phyloP scores from a whole-genome alignment of 345 rosid genomes.

The Erodium maritimum region DNA sequence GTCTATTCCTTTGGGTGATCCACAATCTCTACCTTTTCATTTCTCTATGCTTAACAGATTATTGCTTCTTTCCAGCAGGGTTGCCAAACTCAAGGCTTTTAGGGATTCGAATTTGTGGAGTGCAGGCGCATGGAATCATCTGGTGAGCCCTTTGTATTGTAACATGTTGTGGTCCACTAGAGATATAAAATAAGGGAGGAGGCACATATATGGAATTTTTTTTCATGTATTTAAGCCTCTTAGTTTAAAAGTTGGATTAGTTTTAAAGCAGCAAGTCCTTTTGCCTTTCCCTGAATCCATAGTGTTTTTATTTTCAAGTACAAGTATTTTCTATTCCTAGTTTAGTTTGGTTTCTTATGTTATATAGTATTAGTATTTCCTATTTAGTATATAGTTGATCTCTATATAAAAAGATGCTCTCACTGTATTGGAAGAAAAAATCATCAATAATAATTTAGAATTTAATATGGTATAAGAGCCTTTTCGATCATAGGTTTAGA shows the following conservation, averaged over 20 bases:
- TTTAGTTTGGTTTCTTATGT: too few species aligned
- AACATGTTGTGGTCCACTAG: neutral
- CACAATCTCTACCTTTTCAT: neutral
- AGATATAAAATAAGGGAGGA: neutral
- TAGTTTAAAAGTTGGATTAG: neutral
- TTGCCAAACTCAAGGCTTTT: constrained; percentile 1
- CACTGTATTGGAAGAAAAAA: too few species aligned
- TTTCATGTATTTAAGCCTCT: neutral
- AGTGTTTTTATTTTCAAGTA: too few species aligned
- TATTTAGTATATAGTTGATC: too few species aligned
- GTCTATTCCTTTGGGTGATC: neutral
- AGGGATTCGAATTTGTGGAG: constrained; percentile 9
- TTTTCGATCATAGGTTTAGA: too few species aligned
- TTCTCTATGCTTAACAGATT: neutral
- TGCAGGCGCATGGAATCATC: constrained; percentile 49
- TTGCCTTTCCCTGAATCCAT: neutral
- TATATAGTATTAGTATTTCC: too few species aligned
- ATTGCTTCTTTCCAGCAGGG: constrained; percentile 5
- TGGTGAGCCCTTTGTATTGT: constrained; percentile 20
- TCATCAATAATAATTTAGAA: too few species aligned
- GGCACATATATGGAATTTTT: neutral
- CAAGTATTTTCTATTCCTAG: too few species aligned
- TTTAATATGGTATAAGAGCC: too few species aligned
- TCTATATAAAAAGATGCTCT: too few species aligned
- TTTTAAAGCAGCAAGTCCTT: neutral